Evolutionary conservation across 2,329 filamentous ascomycete species (phyloP).

Genomic region (Botrytis fabae): DNA sequence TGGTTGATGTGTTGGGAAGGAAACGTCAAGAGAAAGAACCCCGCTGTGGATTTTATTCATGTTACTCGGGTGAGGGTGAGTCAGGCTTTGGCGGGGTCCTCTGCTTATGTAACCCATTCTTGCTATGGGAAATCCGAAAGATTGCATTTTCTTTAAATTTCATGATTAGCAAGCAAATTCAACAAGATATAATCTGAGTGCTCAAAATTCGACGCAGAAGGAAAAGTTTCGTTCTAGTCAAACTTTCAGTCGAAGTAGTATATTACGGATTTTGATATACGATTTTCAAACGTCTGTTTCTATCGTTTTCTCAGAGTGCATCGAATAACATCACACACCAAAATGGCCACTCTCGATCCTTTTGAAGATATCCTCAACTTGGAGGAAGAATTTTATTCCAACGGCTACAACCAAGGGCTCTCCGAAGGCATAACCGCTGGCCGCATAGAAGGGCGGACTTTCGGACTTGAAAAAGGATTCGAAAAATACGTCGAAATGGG

Average conservation of each 20-base stretch:
- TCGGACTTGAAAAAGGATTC: constrained; percentile 90
- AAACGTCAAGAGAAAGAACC: constrained; percentile 9
- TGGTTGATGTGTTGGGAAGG: constrained; percentile 17
- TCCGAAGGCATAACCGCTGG: constrained; percentile 76
- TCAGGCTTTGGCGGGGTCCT: constrained; percentile 23
- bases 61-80: constrained; percentile 17
- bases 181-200: not conserved
- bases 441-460: constrained; percentile 81
- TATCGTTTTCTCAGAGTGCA: not conserved
- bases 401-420: constrained; percentile 76
- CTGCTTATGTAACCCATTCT: not conserved
- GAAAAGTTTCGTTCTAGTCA: not conserved
- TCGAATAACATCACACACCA: not conserved
- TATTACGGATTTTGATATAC: not conserved
- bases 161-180: not conserved
- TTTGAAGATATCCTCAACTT: constrained; percentile 54
- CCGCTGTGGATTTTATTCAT: constrained; percentile 20
- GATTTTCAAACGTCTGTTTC: not conserved
- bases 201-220: not conserved
- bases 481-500: constrained; percentile 88
- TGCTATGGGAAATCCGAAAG: not conserved
- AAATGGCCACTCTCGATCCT: constrained; percentile 33
- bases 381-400: constrained; percentile 72
- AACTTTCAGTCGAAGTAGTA: not conserved
- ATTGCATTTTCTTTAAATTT: not conserved